These are phyloP conservation scores for Tephrocybe rancida DNA, from an alignment of 768 basidiomycete species.

Conservation along the genomic window DNA sequence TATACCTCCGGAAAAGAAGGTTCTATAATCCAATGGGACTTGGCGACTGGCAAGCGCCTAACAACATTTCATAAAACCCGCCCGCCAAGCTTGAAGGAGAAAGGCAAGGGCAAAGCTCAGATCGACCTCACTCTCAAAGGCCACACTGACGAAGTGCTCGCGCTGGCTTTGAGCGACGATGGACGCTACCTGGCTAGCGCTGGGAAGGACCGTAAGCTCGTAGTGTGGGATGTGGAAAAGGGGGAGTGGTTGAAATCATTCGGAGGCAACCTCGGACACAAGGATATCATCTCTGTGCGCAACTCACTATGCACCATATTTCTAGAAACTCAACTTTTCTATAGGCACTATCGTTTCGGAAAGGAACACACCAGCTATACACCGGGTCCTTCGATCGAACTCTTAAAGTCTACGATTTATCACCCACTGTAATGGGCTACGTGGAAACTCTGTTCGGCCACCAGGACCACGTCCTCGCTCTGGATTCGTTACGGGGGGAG, in stretches of 20 bases:
- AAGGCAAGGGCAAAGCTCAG: slow-evolving; percentile 52
- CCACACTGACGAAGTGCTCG: slow-evolving; percentile 85
- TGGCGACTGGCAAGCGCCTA: slow-evolving; percentile 62
- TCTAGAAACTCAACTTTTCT: slow-evolving; percentile 1
- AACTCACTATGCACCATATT: background rate
- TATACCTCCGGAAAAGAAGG: slow-evolving; percentile 94
- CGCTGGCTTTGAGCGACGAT: slow-evolving; percentile 83
- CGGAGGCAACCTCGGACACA: slow-evolving; percentile 74
- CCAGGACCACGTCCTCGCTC: slow-evolving; percentile 79
- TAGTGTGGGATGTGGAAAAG: slow-evolving; percentile 83
- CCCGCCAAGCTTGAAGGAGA: slow-evolving; percentile 41
- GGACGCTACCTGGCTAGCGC: slow-evolving; percentile 86
- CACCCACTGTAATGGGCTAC: slow-evolving; percentile 79
- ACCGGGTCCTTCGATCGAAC: slow-evolving; percentile 86
- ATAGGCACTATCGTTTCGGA: slow-evolving; percentile 75
- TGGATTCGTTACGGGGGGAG: slow-evolving; percentile 85
- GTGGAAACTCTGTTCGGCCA: slow-evolving; percentile 98
- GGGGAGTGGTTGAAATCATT: slow-evolving; percentile 81
- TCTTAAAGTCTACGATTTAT: slow-evolving; percentile 80
- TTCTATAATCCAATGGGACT: slow-evolving; percentile 83
- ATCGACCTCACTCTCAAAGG: slow-evolving; percentile 54
- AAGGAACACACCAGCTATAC: slow-evolving; percentile 74
- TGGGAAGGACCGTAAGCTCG: slow-evolving; percentile 80
- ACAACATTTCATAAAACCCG: slow-evolving; percentile 64
- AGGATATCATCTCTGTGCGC: slow-evolving; percentile 40